phyloP scores from a whole-genome alignment of 78 protist species.

The Dictyostelium purpureum region DNA sequence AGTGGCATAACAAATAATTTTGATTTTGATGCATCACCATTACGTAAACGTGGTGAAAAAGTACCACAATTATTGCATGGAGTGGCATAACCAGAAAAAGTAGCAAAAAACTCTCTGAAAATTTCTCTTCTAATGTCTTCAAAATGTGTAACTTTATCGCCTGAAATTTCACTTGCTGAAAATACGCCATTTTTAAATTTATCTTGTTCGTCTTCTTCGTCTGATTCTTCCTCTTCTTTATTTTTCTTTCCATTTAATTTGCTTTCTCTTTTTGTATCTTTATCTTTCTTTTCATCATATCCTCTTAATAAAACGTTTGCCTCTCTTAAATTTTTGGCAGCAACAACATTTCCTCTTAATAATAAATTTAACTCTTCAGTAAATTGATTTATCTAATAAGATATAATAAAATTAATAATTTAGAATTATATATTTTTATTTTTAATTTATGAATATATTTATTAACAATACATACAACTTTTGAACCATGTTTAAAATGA shows the following conservation, averaged over 20 bases:
- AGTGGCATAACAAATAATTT: slow-evolving; percentile 65
- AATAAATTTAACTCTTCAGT: slow-evolving; percentile 32
- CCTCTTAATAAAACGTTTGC: slow-evolving; percentile 5
- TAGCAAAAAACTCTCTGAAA: slow-evolving; percentile 16
- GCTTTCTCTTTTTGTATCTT: neutral
- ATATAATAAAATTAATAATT: neutral
- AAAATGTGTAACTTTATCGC: slow-evolving; percentile 31
- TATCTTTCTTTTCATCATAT: neutral
- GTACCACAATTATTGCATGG: slow-evolving; percentile 34
- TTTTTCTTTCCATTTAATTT: neutral
- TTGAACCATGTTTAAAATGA: slow-evolving; percentile 78
- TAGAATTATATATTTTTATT: neutral
- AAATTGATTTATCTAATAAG: slow-evolving; percentile 18
- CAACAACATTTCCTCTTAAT: slow-evolving; percentile 60
- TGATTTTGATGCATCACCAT: slow-evolving; percentile 50
- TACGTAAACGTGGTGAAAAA: slow-evolving; percentile 62
- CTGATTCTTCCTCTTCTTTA: neutral
- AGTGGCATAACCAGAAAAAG: neutral
- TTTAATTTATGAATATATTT: no score
- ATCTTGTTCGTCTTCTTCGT: slow-evolving; percentile 10
- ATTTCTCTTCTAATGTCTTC: slow-evolving; percentile 41
- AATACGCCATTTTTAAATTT: neutral
- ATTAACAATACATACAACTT: slow-evolving; percentile 40
- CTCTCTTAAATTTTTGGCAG: slow-evolving; percentile 53
- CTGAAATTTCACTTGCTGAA: neutral